Percentiles rank a stretch among this genome's conserved stretches.
These are phyloP conservation scores for Gynochthodes officinalis DNA, from an alignment of 257 asterid species.

Conservation along the genomic window DNA sequence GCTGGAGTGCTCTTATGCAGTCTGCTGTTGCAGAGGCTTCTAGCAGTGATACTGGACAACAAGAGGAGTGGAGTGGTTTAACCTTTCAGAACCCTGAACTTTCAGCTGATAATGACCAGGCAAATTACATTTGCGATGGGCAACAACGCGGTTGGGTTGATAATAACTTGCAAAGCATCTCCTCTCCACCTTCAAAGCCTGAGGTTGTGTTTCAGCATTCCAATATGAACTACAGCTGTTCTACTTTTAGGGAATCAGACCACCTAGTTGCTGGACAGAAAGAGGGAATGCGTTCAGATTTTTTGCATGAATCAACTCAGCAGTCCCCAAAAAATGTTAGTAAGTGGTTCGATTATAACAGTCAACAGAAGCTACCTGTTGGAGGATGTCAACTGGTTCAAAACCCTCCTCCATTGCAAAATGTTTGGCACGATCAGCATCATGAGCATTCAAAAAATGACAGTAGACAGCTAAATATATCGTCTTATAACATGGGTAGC, in stretches of 20 bases:
- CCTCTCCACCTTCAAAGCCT: conserved; percentile 53
- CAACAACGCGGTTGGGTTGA: conserved; percentile 55
- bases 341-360: conserved; percentile 35
- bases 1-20: conserved; percentile 96
- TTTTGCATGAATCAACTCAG: conserved; percentile 35
- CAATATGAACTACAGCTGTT: conserved; percentile 32
- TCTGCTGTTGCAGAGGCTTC: conserved; percentile 84
- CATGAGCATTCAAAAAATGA: conserved; percentile 25
- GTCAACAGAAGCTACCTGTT: conserved; percentile 36
- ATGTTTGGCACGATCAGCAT: conserved; percentile 31
- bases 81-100: conserved; percentile 70
- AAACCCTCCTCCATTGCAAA: conserved; percentile 29
- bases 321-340: conserved; percentile 29
- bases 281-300: conserved; percentile 44
- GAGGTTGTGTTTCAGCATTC: conserved; percentile 30
- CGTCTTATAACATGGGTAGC: conserved; percentile 19
- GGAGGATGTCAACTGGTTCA: conserved; percentile 40
- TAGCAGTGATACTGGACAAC: conserved; percentile 62
- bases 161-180: conserved; percentile 41
- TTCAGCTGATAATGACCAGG: conserved; percentile 44
- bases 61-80: conserved; percentile 86
- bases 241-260: conserved; percentile 38
- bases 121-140: conserved; percentile 35
- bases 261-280: conserved; percentile 33
- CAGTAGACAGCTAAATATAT: conserved; percentile 22